phyloP scores from a whole-genome alignment of 1,284 basidiomycete genomes.

The Mycena sp. region DNA sequence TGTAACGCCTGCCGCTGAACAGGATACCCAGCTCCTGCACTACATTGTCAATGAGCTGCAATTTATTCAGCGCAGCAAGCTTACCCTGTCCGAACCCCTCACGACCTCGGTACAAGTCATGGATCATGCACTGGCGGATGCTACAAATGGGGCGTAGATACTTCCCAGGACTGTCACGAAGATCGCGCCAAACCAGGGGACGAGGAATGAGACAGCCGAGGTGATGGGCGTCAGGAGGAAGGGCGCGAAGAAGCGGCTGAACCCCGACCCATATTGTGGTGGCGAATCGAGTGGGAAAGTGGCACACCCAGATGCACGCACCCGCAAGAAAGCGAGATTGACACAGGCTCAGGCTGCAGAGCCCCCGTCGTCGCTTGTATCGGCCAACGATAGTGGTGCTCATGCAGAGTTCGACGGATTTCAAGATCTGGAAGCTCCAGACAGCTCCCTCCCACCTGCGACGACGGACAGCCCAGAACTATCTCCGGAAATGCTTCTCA shows the following conservation, averaged over 20 bases:
- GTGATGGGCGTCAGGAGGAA: constrained; percentile 10
- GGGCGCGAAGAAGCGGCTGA: constrained; percentile 5
- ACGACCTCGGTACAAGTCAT: background rate
- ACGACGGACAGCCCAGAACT: too few species aligned
- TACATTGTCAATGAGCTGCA: constrained; percentile 1
- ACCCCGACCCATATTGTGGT: background rate
- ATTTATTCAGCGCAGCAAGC: background rate
- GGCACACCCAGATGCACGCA: background rate
- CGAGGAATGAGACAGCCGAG: background rate
- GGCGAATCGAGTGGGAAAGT: too few species aligned
- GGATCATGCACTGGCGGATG: constrained; percentile 6
- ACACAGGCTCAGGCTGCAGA: too few species aligned
- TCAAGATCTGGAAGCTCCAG: too few species aligned
- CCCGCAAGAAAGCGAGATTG: background rate
- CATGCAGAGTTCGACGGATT: too few species aligned
- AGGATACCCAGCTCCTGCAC: background rate
- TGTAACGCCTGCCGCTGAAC: too few species aligned
- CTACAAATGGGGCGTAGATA: background rate
- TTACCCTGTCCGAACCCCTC: background rate
- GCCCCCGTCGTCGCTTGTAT: too few species aligned
- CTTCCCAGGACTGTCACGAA: too few species aligned
- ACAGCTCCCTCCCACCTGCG: too few species aligned
- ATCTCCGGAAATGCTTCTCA: background rate
- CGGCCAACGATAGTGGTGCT: too few species aligned
- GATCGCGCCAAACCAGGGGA: too few species aligned